phyloP scores from a whole-genome alignment of 176 grass and related monocot genomes.

The Cenchrus purpureus region DNA sequence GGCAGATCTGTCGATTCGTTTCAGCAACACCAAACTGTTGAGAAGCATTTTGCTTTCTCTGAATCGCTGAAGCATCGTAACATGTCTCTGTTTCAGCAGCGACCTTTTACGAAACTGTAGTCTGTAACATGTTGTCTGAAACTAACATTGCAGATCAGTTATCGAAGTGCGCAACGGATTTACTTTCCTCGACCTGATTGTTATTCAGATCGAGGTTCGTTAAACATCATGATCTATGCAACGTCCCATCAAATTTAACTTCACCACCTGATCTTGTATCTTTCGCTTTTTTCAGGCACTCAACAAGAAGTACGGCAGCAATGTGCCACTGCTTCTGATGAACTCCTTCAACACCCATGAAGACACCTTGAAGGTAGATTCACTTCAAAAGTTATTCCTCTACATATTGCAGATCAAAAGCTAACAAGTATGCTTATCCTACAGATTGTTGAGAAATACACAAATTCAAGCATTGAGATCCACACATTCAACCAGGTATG shows the following conservation, averaged over 20 bases:
- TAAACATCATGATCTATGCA: background rate
- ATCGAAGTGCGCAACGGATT: constrained; percentile 95
- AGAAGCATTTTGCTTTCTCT: background rate
- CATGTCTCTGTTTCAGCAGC: too few species aligned
- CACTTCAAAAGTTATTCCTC: background rate
- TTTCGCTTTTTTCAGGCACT: constrained; percentile 51
- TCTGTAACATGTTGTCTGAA: background rate
- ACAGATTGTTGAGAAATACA: constrained; percentile 94
- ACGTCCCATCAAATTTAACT: background rate
- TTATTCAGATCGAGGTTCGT: constrained; percentile 86
- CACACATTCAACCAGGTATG: constrained; percentile 92
- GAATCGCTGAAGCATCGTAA: background rate
- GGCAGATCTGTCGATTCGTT: background rate
- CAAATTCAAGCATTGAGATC: constrained; percentile 76
- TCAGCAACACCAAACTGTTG: background rate
- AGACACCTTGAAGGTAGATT: constrained; percentile 76
- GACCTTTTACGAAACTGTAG: background rate
- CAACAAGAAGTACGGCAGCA: constrained; percentile 92
- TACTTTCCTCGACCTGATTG: constrained; percentile 95
- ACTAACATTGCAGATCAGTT: constrained; percentile 58
- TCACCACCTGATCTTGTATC: background rate
- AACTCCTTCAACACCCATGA: constrained; percentile 99
- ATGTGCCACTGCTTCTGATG: constrained; percentile 96
- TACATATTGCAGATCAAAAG: background rate
- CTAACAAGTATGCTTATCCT: constrained; percentile 4